phyloP scores from a whole-genome alignment of 768 basidiomycete species.

The Coprinopsis sp. region DNA sequence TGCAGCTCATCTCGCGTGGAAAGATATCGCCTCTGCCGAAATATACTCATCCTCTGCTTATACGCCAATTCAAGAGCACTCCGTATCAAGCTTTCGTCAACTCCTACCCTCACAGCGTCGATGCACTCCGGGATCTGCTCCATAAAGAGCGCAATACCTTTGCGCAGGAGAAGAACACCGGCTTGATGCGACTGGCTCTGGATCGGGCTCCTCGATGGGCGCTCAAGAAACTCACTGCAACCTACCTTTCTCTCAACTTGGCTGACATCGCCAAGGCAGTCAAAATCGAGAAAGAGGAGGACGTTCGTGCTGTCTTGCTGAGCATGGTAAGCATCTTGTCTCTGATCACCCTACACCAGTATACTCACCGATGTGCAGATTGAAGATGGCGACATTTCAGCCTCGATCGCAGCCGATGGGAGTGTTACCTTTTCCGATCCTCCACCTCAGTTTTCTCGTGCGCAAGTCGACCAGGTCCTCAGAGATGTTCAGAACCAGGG shows the following conservation, averaged over 20 bases:
- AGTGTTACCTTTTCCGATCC: constrained; percentile 74
- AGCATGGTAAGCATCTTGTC: constrained; percentile 54
- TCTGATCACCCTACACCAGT: background rate
- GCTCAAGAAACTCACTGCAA: constrained; percentile 74
- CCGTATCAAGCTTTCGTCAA: constrained; percentile 62
- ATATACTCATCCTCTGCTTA: constrained; percentile 59
- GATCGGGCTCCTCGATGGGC: constrained; percentile 72
- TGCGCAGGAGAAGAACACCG: constrained; percentile 65
- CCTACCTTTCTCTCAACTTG: constrained; percentile 75
- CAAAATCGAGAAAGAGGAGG: constrained; percentile 46
- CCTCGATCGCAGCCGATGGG: constrained; percentile 59
- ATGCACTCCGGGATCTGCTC: constrained; percentile 39
- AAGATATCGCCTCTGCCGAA: constrained; percentile 62
- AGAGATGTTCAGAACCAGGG: constrained; percentile 52
- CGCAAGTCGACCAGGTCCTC: constrained; percentile 58
- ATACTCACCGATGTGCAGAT: background rate
- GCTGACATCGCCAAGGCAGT: constrained; percentile 61
- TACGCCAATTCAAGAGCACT: constrained; percentile 60
- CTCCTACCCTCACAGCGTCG: constrained; percentile 57
- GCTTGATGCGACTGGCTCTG: constrained; percentile 63
- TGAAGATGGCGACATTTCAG: constrained; percentile 65
- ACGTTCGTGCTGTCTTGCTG: constrained; percentile 55
- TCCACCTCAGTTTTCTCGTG: constrained; percentile 51
- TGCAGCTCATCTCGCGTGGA: constrained; percentile 75
- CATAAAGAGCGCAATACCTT: constrained; percentile 57